These are phyloP conservation scores for Rhizophora apiculata DNA, from an alignment of 345 rosid species.

Conservation along the genomic window DNA sequence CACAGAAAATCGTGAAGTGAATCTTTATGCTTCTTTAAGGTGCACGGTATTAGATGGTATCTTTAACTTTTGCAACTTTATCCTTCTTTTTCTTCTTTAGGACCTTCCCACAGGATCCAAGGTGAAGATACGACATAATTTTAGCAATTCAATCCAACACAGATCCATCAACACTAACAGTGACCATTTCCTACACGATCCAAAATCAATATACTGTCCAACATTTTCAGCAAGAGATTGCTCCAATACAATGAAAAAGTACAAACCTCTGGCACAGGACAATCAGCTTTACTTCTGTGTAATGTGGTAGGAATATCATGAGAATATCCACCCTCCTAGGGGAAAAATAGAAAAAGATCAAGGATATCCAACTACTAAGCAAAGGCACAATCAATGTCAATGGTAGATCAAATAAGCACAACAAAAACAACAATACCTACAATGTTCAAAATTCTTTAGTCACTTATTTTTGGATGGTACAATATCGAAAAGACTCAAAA, in stretches of 20 bases:
- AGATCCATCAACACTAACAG: constrained; percentile 89
- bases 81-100: constrained; percentile 99
- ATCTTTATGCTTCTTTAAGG: too few relatives aligned
- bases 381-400: not conserved
- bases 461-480: too few relatives aligned
- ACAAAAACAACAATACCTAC: not conserved
- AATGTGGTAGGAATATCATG: constrained; percentile 94
- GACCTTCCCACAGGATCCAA: constrained; percentile 97
- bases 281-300: constrained; percentile 95
- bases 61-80: constrained; percentile 65
- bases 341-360: not conserved
- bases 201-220: constrained; percentile 13
- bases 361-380: not conserved
- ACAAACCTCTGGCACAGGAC: constrained; percentile 86
- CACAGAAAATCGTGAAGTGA: not conserved
- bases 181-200: constrained; percentile 72
- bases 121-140: constrained; percentile 95
- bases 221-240: too few relatives aligned
- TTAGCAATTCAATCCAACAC: constrained; percentile 95
- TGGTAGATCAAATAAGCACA: too few relatives aligned
- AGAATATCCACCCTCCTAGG: constrained; percentile 79
- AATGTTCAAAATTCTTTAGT: too few relatives aligned
- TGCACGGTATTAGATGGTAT: too few relatives aligned
- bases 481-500: too few relatives aligned
- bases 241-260: not conserved